Percentiles rank a stretch among this genome's conserved stretches.
These are phyloP conservation scores for Vachellia pachyceras DNA, from an alignment of 306 rosid species.

Conservation along the genomic window DNA sequence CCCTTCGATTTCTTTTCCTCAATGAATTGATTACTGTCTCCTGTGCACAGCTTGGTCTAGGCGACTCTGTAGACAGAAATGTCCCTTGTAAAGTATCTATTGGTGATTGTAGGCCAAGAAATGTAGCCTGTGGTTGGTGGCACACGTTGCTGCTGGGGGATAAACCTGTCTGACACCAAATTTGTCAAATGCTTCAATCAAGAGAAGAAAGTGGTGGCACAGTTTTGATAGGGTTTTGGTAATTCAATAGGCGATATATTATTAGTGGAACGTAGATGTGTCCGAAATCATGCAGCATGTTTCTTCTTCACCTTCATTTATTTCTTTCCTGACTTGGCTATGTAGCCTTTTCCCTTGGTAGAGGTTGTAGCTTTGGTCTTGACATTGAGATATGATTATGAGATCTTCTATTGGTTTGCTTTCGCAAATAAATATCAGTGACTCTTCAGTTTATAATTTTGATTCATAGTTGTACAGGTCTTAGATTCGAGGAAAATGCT, in stretches of 20 bases:
- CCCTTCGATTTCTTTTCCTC: neutral
- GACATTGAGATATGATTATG: conserved; percentile 12
- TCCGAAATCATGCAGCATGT: conserved; percentile 27
- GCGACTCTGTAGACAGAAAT: conserved; percentile 75
- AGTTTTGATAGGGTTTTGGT: conserved; percentile 42
- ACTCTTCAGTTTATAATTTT: conserved; percentile 26
- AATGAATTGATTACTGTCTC: conserved; percentile 1
- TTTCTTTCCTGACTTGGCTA: neutral
- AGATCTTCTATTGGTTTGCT: conserved; percentile 20
- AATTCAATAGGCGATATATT: conserved; percentile 30
- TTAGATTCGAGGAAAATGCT: neutral
- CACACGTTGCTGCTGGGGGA: conserved; percentile 78
- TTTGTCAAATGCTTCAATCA: conserved; percentile 1
- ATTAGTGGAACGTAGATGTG: conserved; percentile 42
- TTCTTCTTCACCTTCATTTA: neutral
- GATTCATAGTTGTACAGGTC: neutral
- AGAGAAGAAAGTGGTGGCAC: conserved; percentile 32
- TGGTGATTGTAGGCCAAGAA: conserved; percentile 50
- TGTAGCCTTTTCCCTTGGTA: conserved; percentile 6
- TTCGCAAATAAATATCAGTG: neutral
- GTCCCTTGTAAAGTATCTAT: conserved; percentile 61
- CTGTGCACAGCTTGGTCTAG: conserved; percentile 78
- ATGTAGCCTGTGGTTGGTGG: conserved; percentile 96
- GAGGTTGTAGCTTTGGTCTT: conserved; percentile 29
- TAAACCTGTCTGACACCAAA: conserved; percentile 39